phyloP scores from a whole-genome alignment of 2,329 filamentous ascomycete genomes.

The Pseudopithomyces chartarum region DNA sequence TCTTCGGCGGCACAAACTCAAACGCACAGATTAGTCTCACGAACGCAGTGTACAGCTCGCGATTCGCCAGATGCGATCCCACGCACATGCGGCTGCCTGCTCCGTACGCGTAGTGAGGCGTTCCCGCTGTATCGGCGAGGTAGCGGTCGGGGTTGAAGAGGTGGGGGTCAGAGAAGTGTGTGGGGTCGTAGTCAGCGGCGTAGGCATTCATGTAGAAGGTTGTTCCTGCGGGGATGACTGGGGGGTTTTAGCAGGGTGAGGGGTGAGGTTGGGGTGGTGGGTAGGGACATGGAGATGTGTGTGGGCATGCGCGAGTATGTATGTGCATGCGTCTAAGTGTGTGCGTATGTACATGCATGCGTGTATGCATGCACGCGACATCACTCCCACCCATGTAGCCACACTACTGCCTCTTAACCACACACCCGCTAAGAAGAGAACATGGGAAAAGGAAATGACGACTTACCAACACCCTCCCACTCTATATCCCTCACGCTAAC shows the following conservation, averaged over 20 bases:
- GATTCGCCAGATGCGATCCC: conserved; percentile 51
- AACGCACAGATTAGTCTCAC: conserved; percentile 55
- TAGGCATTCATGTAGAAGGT: conserved; percentile 82
- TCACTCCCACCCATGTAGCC: too few species aligned
- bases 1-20: conserved; percentile 49
- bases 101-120: conserved; percentile 56
- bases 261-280: too few species aligned
- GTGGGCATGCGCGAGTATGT: too few species aligned
- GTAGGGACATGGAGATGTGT: too few species aligned
- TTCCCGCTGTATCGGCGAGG: conserved; percentile 56
- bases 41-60: conserved; percentile 53
- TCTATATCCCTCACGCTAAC: conserved; percentile 73
- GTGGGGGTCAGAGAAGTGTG: conserved; percentile 67
- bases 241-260: too few species aligned
- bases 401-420: too few species aligned
- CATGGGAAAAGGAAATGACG: too few species aligned
- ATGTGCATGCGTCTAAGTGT: too few species aligned
- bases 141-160: conserved; percentile 74
- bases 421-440: too few species aligned
- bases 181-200: conserved; percentile 73
- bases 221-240: conserved; percentile 71
- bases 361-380: too few species aligned
- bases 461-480: conserved; percentile 61
- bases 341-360: too few species aligned
- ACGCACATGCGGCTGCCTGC: conserved; percentile 54